phyloP scores from a whole-genome alignment of 257 asterid genomes.

The Salvia miltiorrhiza region DNA sequence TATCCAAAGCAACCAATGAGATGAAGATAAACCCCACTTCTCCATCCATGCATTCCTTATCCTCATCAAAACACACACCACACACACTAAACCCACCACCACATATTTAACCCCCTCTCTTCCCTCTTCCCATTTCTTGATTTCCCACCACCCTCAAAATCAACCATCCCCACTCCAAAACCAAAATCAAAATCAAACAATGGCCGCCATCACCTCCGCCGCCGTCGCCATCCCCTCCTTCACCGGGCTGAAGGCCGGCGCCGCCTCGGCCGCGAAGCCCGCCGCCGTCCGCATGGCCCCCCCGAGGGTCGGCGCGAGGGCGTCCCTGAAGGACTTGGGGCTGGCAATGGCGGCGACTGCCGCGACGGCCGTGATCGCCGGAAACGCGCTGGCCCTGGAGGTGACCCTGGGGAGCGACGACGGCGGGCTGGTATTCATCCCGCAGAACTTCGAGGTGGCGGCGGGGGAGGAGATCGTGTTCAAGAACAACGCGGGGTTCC shows the following conservation, averaged over 20 bases:
- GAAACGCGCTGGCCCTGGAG: constrained; percentile 68
- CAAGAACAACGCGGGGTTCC: constrained; percentile 83
- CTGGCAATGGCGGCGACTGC: constrained; percentile 67
- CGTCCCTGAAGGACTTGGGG: constrained; percentile 64
- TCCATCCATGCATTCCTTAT: constrained; percentile 29
- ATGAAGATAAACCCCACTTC: constrained; percentile 29
- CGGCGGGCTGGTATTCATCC: constrained; percentile 61
- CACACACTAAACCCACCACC: constrained; percentile 32
- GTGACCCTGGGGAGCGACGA: constrained; percentile 55
- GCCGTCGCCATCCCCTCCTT: constrained; percentile 70
- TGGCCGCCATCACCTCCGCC: constrained; percentile 71
- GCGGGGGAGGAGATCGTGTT: constrained; percentile 76
- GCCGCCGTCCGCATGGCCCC: constrained; percentile 24
- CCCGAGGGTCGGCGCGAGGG: constrained; percentile 45
- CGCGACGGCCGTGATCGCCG: constrained; percentile 58
- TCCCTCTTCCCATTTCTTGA: constrained; percentile 23
- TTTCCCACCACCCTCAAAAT: constrained; percentile 1
- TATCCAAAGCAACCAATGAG: constrained; percentile 38
- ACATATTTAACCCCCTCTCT: constrained; percentile 32
- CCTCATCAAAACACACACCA: constrained; percentile 36
- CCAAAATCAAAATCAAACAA: neutral
- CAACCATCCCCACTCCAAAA: neutral
- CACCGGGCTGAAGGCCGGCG: constrained; percentile 57
- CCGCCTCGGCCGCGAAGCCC: constrained; percentile 29
- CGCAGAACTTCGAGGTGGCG: constrained; percentile 43